Base-by-base conservation (phyloP, 2,329 filamentous ascomycete species). In the Calcarisporium arbuscula region DNA sequence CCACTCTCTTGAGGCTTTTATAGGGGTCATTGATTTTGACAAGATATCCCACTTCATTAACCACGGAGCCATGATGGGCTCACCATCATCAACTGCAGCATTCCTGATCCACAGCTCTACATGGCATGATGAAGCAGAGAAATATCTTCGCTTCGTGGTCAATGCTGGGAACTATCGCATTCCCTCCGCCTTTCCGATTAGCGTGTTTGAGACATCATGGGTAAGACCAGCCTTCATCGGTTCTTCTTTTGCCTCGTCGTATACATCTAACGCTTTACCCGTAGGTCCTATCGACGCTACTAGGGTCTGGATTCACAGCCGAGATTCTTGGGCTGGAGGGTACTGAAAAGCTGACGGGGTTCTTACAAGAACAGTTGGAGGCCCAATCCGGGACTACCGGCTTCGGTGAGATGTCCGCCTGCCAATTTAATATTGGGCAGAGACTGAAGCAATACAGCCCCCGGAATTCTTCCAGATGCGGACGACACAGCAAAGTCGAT, bases 1-100 rank as follows among this genome's bases (percentile, higher is more conserved):
- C 9, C 41, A 41, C 27, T 49, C 44, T 5, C 35, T 49, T 8
- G 46, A 49, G 34, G 32, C 42, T 2, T 42, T 49, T 14, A 27
- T 43, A 2, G 46, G 44, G 3, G 22, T 27, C 5, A 28, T 47
- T 12, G 39, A 49, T 18, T 44, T 47, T 34, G 38, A 42, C 29
- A 34, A 26, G n/a, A 14, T 46, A 4, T 19, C 28, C 5, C 40
- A 42, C 27, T 39, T 41, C 16, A 21, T 30, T 7, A 15, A 25
- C 15, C 23, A 38, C n/a, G 46, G 46, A 5, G 36, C 37, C n/a
- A 43, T 49, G 44, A 34, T 47, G 38, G 34, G 32, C 5, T 43
- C 45, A 2, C 46, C 39, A 2, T 43, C 43, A 10, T 41, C 45
- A 11, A 46, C 45, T 3, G 46, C 43, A 10, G 44, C 46, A 3